Evolutionary conservation across 2,329 filamentous ascomycete species (phyloP).

Genomic region (Rugonectria rugulosa): DNA sequence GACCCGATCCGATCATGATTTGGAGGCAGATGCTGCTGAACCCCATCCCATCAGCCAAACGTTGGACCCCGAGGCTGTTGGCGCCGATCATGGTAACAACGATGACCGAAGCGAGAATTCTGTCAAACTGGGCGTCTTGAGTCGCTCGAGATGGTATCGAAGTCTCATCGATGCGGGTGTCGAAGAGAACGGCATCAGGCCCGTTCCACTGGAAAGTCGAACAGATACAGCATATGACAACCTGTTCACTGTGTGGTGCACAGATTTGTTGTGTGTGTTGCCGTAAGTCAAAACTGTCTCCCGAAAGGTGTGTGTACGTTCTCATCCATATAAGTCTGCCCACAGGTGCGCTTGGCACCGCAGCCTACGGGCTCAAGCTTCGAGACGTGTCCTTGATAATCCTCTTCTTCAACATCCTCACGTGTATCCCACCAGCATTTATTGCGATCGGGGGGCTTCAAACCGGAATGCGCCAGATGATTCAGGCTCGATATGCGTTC

Average conservation of each 20-base stretch:
- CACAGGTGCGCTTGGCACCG: slow-evolving; percentile 65
- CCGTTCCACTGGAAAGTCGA: slow-evolving; percentile 61
- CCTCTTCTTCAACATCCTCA: slow-evolving; percentile 64
- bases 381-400: slow-evolving; percentile 64
- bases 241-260: slow-evolving; percentile 68
- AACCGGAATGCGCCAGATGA: slow-evolving; percentile 66
- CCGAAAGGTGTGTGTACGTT: not conserved
- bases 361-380: slow-evolving; percentile 61
- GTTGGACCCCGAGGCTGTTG: not conserved
- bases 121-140: slow-evolving; percentile 36
- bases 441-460: slow-evolving; percentile 62
- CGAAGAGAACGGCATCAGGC: slow-evolving; percentile 63
- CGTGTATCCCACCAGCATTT: slow-evolving; percentile 62
- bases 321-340: slow-evolving; percentile 52
- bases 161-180: slow-evolving; percentile 54
- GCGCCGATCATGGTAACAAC: not conserved
- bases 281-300: slow-evolving; percentile 54
- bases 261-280: slow-evolving; percentile 62
- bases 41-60: not conserved
- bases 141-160: slow-evolving; percentile 51
- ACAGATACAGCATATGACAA: slow-evolving; percentile 61
- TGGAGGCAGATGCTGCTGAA: slow-evolving; percentile 19
- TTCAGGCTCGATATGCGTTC: slow-evolving; percentile 68
- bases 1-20: slow-evolving; percentile 9
- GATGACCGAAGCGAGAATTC: slow-evolving; percentile 42